phyloP scores from a whole-genome alignment of 345 rosid genomes.

The thale cress (Arabidopsis thaliana) region DNA sequence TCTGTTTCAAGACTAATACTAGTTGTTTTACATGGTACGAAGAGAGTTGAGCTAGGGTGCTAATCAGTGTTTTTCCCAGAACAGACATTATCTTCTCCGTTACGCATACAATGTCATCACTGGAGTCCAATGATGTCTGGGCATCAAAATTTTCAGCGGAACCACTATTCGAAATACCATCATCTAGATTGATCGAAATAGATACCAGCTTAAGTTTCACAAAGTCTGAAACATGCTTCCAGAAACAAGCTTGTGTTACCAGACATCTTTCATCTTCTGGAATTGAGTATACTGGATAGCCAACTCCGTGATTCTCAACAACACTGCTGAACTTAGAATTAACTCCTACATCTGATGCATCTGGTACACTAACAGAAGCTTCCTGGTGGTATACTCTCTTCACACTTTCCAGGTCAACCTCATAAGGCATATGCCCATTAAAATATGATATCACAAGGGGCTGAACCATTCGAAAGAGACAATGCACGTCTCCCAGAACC shows the following conservation, averaged over 20 bases:
- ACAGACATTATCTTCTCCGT: conserved; percentile 52
- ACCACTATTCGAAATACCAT: conserved; percentile 45
- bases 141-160: conserved; percentile 45
- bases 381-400: conserved; percentile 51
- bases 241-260: conserved; percentile 66
- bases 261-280: conserved; percentile 76
- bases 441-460: conserved; percentile 60
- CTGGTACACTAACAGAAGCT: conserved; percentile 38
- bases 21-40: conserved; percentile 71
- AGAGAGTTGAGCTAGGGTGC: conserved; percentile 61
- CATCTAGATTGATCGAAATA: conserved; percentile 49
- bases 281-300: conserved; percentile 51
- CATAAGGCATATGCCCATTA: conserved; percentile 66
- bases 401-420: conserved; percentile 65
- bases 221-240: conserved; percentile 76
- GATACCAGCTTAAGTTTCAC: conserved; percentile 61
- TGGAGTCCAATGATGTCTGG: conserved; percentile 46
- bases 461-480: conserved; percentile 65
- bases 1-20: conserved; percentile 56
- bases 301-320: conserved; percentile 45
- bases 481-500: conserved; percentile 60
- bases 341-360: conserved; percentile 40
- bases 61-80: conserved; percentile 55
- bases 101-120: conserved; percentile 41
- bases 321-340: conserved; percentile 30